These are phyloP conservation scores for Arachis stenosperma DNA, from an alignment of 306 rosid genomes.

Conservation along the genomic window DNA sequence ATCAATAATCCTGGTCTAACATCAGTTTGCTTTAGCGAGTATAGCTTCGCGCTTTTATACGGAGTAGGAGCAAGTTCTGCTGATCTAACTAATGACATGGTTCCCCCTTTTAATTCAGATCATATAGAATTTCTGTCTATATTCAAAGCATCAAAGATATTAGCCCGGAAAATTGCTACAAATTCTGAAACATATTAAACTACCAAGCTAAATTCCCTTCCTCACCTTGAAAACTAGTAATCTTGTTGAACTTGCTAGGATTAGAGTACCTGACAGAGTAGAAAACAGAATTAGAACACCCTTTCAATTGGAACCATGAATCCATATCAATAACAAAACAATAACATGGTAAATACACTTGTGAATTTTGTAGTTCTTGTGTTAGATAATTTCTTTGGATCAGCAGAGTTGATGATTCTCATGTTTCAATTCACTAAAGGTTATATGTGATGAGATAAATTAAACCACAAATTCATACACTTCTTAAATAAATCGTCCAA, in stretches of 20 bases:
- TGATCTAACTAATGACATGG: slow-evolving; percentile 76
- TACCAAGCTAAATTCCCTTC: neutral
- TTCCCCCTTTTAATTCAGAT: slow-evolving; percentile 35
- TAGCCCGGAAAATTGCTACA: slow-evolving; percentile 29
- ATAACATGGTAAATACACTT: neutral
- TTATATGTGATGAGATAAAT: neutral
- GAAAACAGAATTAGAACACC: slow-evolving; percentile 22
- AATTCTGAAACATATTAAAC: slow-evolving; percentile 27
- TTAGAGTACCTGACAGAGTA: slow-evolving; percentile 31
- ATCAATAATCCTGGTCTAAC: slow-evolving; percentile 46
- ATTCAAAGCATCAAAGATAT: slow-evolving; percentile 27
- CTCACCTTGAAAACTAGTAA: slow-evolving; percentile 30
- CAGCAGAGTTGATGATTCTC: slow-evolving; percentile 16
- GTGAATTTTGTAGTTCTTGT: slow-evolving; percentile 2
- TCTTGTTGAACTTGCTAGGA: slow-evolving; percentile 26
- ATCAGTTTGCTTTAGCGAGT: slow-evolving; percentile 64
- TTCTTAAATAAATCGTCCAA: neutral
- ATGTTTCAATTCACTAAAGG: neutral
- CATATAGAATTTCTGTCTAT: slow-evolving; percentile 35
- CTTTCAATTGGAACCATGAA: slow-evolving; percentile 14
- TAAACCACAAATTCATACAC: neutral
- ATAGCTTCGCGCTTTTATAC: slow-evolving; percentile 65
- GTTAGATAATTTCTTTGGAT: slow-evolving; percentile 15
- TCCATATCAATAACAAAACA: neutral
- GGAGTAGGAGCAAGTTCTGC: slow-evolving; percentile 58